These are phyloP conservation scores for Crithidia sp. DNA, from an alignment of 208 protist species.

Conservation along the genomic window DNA sequence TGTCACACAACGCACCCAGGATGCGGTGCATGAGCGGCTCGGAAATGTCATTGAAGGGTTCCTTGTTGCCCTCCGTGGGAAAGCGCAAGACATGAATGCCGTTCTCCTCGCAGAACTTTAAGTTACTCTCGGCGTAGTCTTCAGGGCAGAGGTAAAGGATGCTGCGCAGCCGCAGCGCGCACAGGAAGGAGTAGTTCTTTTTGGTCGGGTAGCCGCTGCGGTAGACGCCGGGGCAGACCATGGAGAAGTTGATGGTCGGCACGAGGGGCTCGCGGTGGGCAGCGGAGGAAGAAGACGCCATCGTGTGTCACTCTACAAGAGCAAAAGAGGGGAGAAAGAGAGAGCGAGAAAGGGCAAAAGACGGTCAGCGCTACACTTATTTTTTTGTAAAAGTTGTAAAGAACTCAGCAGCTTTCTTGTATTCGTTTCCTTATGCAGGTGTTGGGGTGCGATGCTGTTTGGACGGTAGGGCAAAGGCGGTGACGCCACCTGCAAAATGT, in stretches of 20 bases:
- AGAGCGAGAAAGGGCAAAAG: not conserved
- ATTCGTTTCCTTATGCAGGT: too few species aligned
- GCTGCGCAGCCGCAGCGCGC: conserved; percentile 92
- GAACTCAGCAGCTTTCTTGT: too few species aligned
- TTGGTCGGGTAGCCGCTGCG: conserved; percentile 96
- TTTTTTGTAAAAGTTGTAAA: too few species aligned
- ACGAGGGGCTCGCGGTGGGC: conserved; percentile 67
- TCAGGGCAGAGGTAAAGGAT: conserved; percentile 96
- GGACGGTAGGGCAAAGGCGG: too few species aligned
- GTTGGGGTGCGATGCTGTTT: too few species aligned
- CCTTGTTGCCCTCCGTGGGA: conserved; percentile 97
- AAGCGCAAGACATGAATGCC: conserved; percentile 89
- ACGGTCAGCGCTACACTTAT: too few species aligned
- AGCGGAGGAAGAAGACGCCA: conserved; percentile 31
- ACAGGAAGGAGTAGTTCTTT: conserved; percentile 97
- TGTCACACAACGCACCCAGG: conserved; percentile 83
- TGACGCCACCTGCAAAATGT: too few species aligned
- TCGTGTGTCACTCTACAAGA: not conserved
- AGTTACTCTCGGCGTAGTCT: conserved; percentile 93
- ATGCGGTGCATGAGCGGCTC: conserved; percentile 91
- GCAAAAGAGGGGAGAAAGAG: not conserved
- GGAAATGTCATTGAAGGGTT: conserved; percentile 97
- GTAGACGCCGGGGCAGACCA: conserved; percentile 97
- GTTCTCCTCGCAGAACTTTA: conserved; percentile 93
- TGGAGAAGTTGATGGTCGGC: conserved; percentile 94